Conservation (phyloP, 495 filamentous ascomycete genomes). For the Friedmanniomyces endolithicus region DNA sequence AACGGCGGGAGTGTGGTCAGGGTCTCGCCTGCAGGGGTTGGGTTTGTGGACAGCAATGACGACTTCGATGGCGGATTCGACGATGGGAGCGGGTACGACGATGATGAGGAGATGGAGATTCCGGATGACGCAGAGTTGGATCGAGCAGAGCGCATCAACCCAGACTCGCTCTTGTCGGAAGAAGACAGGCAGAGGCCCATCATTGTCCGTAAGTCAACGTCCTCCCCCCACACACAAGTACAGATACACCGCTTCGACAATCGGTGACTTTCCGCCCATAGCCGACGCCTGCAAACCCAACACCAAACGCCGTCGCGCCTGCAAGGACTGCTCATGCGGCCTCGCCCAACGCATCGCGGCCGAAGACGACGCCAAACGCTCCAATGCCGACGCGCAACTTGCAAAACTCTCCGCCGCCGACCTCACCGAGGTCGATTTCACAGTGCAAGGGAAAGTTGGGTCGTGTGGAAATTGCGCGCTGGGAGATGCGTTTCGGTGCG, state of each 20-base stretch:
- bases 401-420: slow-evolving; percentile 68
- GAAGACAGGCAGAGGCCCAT: slow-evolving; percentile 64
- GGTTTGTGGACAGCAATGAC: slow-evolving; percentile 59
- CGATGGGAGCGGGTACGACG: slow-evolving; percentile 41
- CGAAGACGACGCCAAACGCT: slow-evolving; percentile 61
- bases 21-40: slow-evolving; percentile 45
- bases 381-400: slow-evolving; percentile 46
- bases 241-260: no score
- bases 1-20: slow-evolving; percentile 26
- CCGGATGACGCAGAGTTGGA: slow-evolving; percentile 19
- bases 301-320: slow-evolving; percentile 74
- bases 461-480: slow-evolving; percentile 87
- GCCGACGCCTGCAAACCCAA: slow-evolving; percentile 22
- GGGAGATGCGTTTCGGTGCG: slow-evolving; percentile 76
- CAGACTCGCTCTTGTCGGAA: slow-evolving; percentile 71
- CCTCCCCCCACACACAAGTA: not conserved
- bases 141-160: slow-evolving; percentile 63
- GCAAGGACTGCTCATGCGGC: slow-evolving; percentile 96
- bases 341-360: slow-evolving; percentile 65
- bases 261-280: not conserved
- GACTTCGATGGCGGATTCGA: slow-evolving; percentile 58
- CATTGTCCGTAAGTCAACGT: slow-evolving; percentile 53
- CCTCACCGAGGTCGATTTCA: slow-evolving; percentile 83
- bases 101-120: slow-evolving; percentile 37
- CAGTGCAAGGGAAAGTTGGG: slow-evolving; percentile 86